Base-by-base conservation (phyloP, 305 asterid genomes). In the Fraxinus xanthoxyloides region DNA sequence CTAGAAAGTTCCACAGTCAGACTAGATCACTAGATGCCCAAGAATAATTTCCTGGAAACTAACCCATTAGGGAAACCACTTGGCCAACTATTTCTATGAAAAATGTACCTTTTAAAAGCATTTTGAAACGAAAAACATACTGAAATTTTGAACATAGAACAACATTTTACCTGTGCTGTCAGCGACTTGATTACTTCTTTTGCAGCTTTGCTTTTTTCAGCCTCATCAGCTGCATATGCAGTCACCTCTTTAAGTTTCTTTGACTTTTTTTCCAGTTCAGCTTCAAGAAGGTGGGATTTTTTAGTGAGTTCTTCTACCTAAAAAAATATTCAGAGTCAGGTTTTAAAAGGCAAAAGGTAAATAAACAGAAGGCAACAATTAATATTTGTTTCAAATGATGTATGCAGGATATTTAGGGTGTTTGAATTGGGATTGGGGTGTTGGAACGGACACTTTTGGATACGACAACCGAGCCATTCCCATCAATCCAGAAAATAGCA, bases 171-270 rank as follows among this genome's bases (percentile, higher is more conserved):
- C 99, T 92, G 97, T 51, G 91, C 87, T 84, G 92, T 88, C 21
- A 95, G 87, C n/a, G 89, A 88, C 86, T 90, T 91, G 74, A 94
- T 94, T 69, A 92, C 94, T 90, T 91, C 95, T 84, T 92, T 92
- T 2, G 97, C 96, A 28, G 96, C 94, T 89, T 88, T 87, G 85
- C 87, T 87, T 86, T 93, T 91, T 76, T 90, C 92, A 72, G 94
- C 90, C 88, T 94, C 99, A 13, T 88, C 89, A 3, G 87, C 89
- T 30, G 96, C 97, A 75, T 81, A 86, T 83, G 90, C 90, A 36
- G 82, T 84, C 76, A 81, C 89, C 82, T 94, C 98, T 86, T 84
- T 87, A 90, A 94, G 83, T 61, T 91, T 93, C 89, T 78, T 86
- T 23, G 93, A 83, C 82, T 91, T 93, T 82, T 80, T 85, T 84